A percentile compares a stretch with the other conserved stretches of the same genome.
phyloP scores from a whole-genome alignment of 495 filamentous ascomycete species.

The Neurospora sp. region DNA sequence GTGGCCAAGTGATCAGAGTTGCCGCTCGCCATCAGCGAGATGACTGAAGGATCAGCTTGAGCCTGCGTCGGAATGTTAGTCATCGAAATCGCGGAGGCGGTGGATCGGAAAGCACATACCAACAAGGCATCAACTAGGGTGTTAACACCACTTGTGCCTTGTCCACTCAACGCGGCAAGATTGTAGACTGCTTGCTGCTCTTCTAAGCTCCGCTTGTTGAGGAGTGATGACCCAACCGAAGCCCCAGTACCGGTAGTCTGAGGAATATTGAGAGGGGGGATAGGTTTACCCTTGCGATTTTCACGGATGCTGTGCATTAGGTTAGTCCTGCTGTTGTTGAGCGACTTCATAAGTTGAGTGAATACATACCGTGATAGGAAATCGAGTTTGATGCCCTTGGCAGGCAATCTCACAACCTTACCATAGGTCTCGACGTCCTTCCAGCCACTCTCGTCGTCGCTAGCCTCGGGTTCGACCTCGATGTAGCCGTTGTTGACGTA shows the following conservation, averaged over 20 bases:
- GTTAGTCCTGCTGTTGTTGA: slow-evolving; percentile 5
- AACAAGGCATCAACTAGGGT: slow-evolving; percentile 33
- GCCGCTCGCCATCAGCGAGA: slow-evolving; percentile 27
- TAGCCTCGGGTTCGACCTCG: slow-evolving; percentile 60
- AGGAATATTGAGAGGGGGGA: slow-evolving; percentile 9
- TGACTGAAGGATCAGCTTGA: slow-evolving; percentile 12
- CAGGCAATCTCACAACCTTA: slow-evolving; percentile 56
- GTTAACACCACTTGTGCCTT: slow-evolving; percentile 19
- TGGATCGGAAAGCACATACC: slow-evolving; percentile 23
- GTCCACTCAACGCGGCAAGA: slow-evolving; percentile 36
- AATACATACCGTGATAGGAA: slow-evolving; percentile 49
- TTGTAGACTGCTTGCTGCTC: slow-evolving; percentile 48
- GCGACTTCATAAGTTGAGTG: not conserved
- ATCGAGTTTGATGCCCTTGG: slow-evolving; percentile 66
- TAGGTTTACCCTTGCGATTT: slow-evolving; percentile 22
- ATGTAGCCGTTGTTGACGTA: slow-evolving; percentile 67
- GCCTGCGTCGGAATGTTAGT: slow-evolving; percentile 7
- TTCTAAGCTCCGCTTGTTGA: slow-evolving; percentile 14
- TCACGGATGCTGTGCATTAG: slow-evolving; percentile 17
- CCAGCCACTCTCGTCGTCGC: slow-evolving; percentile 33
- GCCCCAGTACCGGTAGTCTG: not conserved
- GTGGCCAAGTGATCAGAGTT: slow-evolving; percentile 18
- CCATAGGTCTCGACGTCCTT: slow-evolving; percentile 39
- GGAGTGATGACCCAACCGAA: not conserved
- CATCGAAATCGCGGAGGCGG: not conserved